Conservation (phyloP, 345 rosid genomes). For the Noccaea caerulescens region DNA sequence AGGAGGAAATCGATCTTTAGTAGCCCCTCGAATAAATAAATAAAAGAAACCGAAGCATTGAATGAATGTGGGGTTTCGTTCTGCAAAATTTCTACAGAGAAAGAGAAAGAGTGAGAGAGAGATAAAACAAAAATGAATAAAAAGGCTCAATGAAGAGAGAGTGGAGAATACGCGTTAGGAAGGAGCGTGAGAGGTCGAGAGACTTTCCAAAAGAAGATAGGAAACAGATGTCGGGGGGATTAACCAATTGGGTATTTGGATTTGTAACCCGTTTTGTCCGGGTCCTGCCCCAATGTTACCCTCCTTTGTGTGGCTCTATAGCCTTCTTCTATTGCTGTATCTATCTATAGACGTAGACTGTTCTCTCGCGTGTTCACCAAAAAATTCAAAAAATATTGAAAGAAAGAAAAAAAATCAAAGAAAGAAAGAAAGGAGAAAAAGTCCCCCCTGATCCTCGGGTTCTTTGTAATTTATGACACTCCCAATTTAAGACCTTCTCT, state of each 20-base stretch:
- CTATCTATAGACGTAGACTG: constrained; percentile 31
- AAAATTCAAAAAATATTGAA: background rate
- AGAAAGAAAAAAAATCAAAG: background rate
- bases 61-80: constrained; percentile 31
- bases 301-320: constrained; percentile 14
- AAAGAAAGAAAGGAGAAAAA: background rate
- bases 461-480: constrained; percentile 46
- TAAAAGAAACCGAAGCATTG: constrained; percentile 32
- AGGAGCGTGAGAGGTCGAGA: constrained; percentile 27
- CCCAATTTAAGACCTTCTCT: constrained; percentile 33
- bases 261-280: constrained; percentile 47
- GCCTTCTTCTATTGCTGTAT: constrained; percentile 28
- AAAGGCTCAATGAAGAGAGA: background rate
- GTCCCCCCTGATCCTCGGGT: constrained; percentile 50
- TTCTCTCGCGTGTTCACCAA: constrained; percentile 42
- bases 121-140: background rate
- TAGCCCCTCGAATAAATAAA: constrained; percentile 14
- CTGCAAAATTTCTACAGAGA: constrained; percentile 2
- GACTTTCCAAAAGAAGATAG: constrained; percentile 44
- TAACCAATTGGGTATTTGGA: constrained; percentile 46
- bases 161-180: constrained; percentile 7
- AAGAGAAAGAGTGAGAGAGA: background rate
- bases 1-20: constrained; percentile 2
- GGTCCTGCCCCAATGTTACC: constrained; percentile 31
- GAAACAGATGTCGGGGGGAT: constrained; percentile 46